These are phyloP conservation scores for Podospora comata DNA, from an alignment of 495 filamentous ascomycete species.

Conservation along the genomic window DNA sequence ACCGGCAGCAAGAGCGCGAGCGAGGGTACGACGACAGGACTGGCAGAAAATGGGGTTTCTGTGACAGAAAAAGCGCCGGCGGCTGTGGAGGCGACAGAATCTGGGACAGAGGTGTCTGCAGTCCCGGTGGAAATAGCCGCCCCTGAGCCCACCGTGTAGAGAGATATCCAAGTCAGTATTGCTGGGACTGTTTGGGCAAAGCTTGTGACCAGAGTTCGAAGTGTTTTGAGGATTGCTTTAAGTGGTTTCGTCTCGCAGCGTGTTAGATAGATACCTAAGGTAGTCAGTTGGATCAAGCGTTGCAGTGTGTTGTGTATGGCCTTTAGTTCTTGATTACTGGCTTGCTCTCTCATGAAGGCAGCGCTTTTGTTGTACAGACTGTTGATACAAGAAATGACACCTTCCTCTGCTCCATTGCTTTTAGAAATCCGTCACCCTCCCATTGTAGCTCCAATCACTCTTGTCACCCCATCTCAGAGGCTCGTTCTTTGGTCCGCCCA, in stretches of 20 bases:
- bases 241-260: not conserved
- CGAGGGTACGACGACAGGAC: not conserved
- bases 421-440: slow-evolving; percentile 91
- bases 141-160: not conserved
- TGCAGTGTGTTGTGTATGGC: not conserved
- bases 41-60: not conserved
- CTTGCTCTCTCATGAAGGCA: not conserved
- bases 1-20: not conserved
- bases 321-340: not conserved
- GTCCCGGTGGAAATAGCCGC: not conserved
- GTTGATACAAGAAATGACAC: not conserved
- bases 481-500: slow-evolving; percentile 97
- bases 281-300: not conserved
- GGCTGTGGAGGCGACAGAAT: not conserved
- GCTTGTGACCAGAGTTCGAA: not conserved
- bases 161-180: not conserved
- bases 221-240: not conserved
- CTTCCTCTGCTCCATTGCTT: not conserved
- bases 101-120: not conserved
- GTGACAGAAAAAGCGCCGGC: not conserved
- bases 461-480: slow-evolving; percentile 77
- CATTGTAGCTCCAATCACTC: slow-evolving; percentile 95
- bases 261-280: not conserved
- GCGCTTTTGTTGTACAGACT: not conserved
- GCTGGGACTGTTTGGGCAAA: too few species aligned